Evolutionary conservation across 768 basidiomycete species (phyloP), one percentile per base, ranked within the genome.

Genomic region (Brasilioporus rufonigricans): DNA sequence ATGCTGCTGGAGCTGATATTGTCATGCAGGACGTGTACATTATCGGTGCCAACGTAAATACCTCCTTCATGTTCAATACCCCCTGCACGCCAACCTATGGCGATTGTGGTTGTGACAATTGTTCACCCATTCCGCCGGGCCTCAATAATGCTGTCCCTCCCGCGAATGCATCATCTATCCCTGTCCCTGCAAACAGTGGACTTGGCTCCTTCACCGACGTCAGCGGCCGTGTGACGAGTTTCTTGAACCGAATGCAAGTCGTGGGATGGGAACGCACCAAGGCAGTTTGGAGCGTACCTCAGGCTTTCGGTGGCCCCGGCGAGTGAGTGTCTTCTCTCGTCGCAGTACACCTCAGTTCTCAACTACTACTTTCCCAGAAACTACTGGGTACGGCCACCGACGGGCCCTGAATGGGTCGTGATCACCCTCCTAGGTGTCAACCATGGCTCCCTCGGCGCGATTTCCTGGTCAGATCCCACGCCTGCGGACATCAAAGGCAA

Each of bases 201-300:
- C 13, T 68, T 8, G 66, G 66, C 9, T 61, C 67, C 16, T 87
- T 88, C 57, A 77, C 81, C 48, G 89, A 91, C 59, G 84, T 91
- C 59, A 80, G 81, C 8, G 74, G 72, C 0, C 75, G 89, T 29
- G 82, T 90, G 77, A 85, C 87, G 50, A 76, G 84, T 56, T 89
- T 83, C 70, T 67, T 70, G 29, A 71, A 82, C 43, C 76, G 87
- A 12, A 69, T 85, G 24, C 74, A 80, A 61, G 74, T 76, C 46
- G 76, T 83, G 43, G 86, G 85, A 4, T 86, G 87, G 83, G 84
- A 84, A 56, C 73, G 81, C 18, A 81, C 78, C 10, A 85, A 87
- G 62, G 76, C 83, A 2, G 76, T 89, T 4, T 92, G 90, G 90
- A 81, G 83, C 6, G 88, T 91, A 0, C 86, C 89, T 2, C 89